Percentiles rank a stretch among this genome's conserved stretches.
Conservation (phyloP, 2,329 filamentous ascomycete species). For the Trichoderma endophyticum region DNA sequence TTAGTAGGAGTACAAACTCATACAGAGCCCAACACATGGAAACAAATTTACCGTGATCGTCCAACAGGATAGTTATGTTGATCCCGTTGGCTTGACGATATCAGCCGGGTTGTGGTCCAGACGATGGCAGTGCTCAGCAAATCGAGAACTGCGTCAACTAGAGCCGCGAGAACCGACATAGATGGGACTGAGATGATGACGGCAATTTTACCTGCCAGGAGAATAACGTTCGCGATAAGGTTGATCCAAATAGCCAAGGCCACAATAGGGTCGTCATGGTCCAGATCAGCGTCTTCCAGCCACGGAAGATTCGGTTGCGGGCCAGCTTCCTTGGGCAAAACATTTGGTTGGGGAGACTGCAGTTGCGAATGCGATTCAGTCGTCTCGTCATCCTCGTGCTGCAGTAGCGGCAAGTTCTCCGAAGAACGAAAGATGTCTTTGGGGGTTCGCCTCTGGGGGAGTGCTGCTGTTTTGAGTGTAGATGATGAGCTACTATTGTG, state of each 20-base stretch:
- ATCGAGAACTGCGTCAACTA: constrained; percentile 77
- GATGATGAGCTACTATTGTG: constrained; percentile 31
- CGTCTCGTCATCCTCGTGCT: constrained; percentile 42
- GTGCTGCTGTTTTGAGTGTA: constrained; percentile 19
- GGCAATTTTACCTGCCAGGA: constrained; percentile 72
- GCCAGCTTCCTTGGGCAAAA: constrained; percentile 22
- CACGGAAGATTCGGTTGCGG: constrained; percentile 62
- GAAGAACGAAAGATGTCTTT: constrained; percentile 79
- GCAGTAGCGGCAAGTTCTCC: constrained; percentile 65
- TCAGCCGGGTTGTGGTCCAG: constrained; percentile 72
- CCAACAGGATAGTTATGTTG: constrained; percentile 77
- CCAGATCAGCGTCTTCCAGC: constrained; percentile 68
- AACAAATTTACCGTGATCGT: constrained; percentile 49
- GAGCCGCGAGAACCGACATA: constrained; percentile 73
- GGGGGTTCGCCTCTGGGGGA: constrained; percentile 71
- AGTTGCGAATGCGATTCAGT: not conserved
- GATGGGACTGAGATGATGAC: constrained; percentile 77
- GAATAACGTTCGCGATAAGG: constrained; percentile 69
- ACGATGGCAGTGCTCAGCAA: constrained; percentile 80
- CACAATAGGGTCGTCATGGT: constrained; percentile 72
- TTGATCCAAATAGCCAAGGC: constrained; percentile 87
- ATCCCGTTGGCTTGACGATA: constrained; percentile 62
- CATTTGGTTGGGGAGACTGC: not conserved
- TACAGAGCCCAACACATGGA: not conserved
- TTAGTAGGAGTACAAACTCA: not conserved